These are phyloP conservation scores for Fusarium buharicum DNA, from an alignment of 2,329 filamentous ascomycete species.

Conservation along the genomic window DNA sequence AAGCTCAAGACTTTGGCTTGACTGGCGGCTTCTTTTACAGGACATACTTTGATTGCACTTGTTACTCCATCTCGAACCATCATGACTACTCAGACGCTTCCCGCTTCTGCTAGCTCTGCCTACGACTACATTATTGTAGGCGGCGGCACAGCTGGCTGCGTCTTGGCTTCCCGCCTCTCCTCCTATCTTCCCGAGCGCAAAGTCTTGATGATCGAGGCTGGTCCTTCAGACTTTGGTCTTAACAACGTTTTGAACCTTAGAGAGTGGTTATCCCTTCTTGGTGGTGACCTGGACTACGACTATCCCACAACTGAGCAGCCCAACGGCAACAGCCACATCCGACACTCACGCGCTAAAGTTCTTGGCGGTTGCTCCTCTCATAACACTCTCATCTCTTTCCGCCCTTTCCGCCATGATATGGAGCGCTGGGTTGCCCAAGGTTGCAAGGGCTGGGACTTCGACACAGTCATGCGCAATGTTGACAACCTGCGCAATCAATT, in stretches of 20 bases:
- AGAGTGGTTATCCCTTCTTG: conserved; percentile 86
- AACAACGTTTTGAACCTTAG: conserved; percentile 87
- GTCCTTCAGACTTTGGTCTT: conserved; percentile 89
- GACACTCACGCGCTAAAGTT: conserved; percentile 91
- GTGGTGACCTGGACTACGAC: conserved; percentile 90
- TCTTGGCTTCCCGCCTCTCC: conserved; percentile 81
- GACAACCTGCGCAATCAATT: conserved; percentile 91
- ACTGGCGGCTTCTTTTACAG: not conserved
- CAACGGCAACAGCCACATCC: conserved; percentile 90
- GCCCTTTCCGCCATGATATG: conserved; percentile 89
- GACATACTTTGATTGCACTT: not conserved
- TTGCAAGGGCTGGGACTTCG: conserved; percentile 87
- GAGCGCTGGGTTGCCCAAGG: conserved; percentile 85
- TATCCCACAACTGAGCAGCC: conserved; percentile 91
- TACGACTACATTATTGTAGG: conserved; percentile 90
- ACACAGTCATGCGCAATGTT: conserved; percentile 81
- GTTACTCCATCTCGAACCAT: conserved; percentile 41
- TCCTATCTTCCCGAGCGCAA: conserved; percentile 85
- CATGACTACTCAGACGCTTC: conserved; percentile 76
- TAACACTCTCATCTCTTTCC: conserved; percentile 94
- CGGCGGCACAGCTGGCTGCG: conserved; percentile 87
- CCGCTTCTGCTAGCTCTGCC: conserved; percentile 70
- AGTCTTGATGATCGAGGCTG: conserved; percentile 86
- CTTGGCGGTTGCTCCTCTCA: conserved; percentile 92
- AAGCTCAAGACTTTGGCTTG: not conserved